Evolutionary conservation across 2,329 filamentous ascomycete species (phyloP), one percentile per base, ranked within the genome.

Genomic region (Zymoseptoria ardabiliae): DNA sequence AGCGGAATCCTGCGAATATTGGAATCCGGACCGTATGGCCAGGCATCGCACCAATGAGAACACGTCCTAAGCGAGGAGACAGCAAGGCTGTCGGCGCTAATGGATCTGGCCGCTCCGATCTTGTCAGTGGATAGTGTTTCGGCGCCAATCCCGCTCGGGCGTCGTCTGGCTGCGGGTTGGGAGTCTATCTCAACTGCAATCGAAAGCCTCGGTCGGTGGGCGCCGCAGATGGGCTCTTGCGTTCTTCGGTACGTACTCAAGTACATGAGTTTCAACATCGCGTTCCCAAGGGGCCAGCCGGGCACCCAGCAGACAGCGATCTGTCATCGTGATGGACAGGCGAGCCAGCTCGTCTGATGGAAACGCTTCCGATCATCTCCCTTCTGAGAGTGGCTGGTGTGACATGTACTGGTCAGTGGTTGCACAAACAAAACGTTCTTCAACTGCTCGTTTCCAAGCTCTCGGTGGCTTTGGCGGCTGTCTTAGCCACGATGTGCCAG

Each of bases 121-220:
- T 45, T n/a, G 35, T 17, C 13, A 45, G 35, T 45, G 35, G 17
- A 17, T n/a, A 45, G 35, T n/a, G 13, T 45, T 59, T 59, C 50
- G 21, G 45, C 58, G 61, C 57, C 58, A 55, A 60, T 61, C 61
- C 59, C 61, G 63, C 61, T 57, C 49, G 19, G 59, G 49, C 56
- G 54, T 58, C 56, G 58, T 57, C 41, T 57, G 56, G 54, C 50
- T 56, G 58, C 59, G 59, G 56, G 30, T 30, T 50, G 53, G 8
- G 55, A 57, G 30, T 61, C 48, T 51, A 58, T 55, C 54, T 50
- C 50, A 50, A 56, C 57, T 59, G 54, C 58, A 53, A 52, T 30
- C 55, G 60, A 53, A 53, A 51, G 58, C 58, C 28, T 23, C 35
- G 35, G 35, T 45, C 35, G 35, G 35, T 45, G 35, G 35, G 35